Conservation (phyloP, 208 protist genomes). For the Crithidia acanthocephali region DNA sequence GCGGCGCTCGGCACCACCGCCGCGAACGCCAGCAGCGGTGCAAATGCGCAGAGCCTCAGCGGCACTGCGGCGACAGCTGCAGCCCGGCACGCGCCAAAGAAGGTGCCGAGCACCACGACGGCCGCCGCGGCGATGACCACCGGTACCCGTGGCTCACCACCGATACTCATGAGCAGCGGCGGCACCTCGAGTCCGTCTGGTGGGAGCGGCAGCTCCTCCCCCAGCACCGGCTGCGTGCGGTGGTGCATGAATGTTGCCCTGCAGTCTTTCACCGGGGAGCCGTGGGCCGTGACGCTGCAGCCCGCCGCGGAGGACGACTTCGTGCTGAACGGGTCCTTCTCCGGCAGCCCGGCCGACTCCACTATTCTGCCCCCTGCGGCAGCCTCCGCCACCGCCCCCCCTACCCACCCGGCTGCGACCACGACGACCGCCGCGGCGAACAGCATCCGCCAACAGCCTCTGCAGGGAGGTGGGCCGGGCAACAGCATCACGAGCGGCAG, state of each 20-base stretch:
- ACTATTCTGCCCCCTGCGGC: neutral
- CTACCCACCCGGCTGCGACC: conserved; percentile 16
- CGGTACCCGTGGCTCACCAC: conserved; percentile 4
- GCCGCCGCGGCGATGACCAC: conserved; percentile 1
- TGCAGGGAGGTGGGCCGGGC: conserved; percentile 3
- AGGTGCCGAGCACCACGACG: conserved; percentile 12
- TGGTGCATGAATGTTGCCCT: conserved; percentile 85
- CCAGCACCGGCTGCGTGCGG: conserved; percentile 49
- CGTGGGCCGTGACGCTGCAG: conserved; percentile 65
- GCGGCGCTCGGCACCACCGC: neutral
- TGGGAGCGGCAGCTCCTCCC: conserved; percentile 7
- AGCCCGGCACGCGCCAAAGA: conserved; percentile 3
- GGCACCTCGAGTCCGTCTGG: conserved; percentile 11
- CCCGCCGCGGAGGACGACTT: conserved; percentile 32
- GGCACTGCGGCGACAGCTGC: neutral
- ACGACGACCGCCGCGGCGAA: conserved; percentile 27
- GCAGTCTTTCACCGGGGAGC: conserved; percentile 77
- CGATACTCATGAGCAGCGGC: conserved; percentile 14
- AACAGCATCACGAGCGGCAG: conserved; percentile 11
- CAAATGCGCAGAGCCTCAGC: neutral
- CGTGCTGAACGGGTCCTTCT: conserved; percentile 31
- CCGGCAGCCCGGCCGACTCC: conserved; percentile 17
- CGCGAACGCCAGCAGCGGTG: neutral
- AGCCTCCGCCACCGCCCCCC: neutral
- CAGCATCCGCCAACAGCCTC: conserved; percentile 21